Evolutionary conservation across 2,329 filamentous ascomycete genomes (phyloP), one percentile per base, ranked within the genome.

Genomic region (Thielaviopsis punctulata): DNA sequence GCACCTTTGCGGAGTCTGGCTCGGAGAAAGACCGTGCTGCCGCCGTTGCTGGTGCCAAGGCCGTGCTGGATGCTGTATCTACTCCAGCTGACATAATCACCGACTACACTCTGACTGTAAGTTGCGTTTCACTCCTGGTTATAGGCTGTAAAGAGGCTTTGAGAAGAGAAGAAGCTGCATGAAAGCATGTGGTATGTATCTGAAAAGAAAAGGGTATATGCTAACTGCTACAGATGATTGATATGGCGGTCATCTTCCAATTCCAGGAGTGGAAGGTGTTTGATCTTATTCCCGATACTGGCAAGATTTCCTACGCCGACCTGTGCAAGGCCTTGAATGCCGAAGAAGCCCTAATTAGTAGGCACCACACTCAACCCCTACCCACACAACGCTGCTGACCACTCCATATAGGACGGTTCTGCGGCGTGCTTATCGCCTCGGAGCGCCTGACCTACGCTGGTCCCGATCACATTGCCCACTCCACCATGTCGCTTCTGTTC

Each of bases 241-340:
- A 57, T 5, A 54, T 61, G 12, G 56, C 52, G 2, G 60, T 59
- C 2, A 45, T 61, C 6, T 58, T 58, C 1, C 53, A 65, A 3
- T 65, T 66, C 48, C 53, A 61, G 24, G 57, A 62, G 36, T 65
- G 65, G 62, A 57, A 59, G 8, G 60, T 57, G 0, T 66, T 67
- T 48, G 61, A 63, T 6, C 45, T 53, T 1, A 63, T 68, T 19
- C 63, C 64, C 0, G 15, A 48, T 2, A 57, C 59, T 0, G 62
- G 58, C 1, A 27, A 53, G 1, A 62, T 66, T 13, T 59, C 60
- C 6, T 61, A 61, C 49, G 39, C 45, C 0, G 59, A 63, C 0
- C 56, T 68, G 4, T 64, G 64, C 0, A 49, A 50, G 5, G 59
- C 59, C 8, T 23, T 65, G 1, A 52, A 58, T 0, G 61, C 60